Percentiles rank a stretch among this genome's conserved stretches.
Evolutionary conservation across 176 grass and related monocot genomes (phyloP).

Genomic region (Bolboschoenus planiculmis): DNA sequence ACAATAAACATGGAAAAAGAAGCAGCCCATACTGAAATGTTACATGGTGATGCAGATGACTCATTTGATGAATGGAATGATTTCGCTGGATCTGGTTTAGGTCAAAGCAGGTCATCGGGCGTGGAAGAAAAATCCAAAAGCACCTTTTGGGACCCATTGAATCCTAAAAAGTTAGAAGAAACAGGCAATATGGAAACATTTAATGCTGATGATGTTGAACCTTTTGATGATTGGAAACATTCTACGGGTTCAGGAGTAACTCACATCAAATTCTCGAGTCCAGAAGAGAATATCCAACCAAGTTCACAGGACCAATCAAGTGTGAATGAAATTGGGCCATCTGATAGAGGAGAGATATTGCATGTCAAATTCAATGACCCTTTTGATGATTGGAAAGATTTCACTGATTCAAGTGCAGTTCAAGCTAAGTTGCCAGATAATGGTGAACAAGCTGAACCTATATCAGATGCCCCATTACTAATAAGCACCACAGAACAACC

Average conservation of each 20-base stretch:
- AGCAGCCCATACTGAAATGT: not conserved
- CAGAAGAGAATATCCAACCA: conserved; percentile 9
- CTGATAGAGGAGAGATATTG: not conserved
- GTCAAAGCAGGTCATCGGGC: not conserved
- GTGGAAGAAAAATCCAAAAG: not conserved
- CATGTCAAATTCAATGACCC: conserved; percentile 2
- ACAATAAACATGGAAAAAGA: not conserved
- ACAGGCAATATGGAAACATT: not conserved
- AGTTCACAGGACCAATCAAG: not conserved
- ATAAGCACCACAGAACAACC: conserved; percentile 29
- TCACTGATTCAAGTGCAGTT: conserved; percentile 14
- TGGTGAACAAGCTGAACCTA: conserved; percentile 30
- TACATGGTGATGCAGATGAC: conserved; percentile 5
- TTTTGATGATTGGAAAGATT: conserved; percentile 36
- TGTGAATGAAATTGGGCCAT: not conserved
- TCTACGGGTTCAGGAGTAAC: conserved; percentile 24
- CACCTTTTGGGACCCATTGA: not conserved
- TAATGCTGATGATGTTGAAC: conserved; percentile 20
- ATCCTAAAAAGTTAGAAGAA: not conserved
- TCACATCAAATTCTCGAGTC: not conserved
- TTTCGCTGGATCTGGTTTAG: conserved; percentile 19
- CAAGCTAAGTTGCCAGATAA: conserved; percentile 25
- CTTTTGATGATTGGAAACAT: conserved; percentile 53
- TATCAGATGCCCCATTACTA: conserved; percentile 26
- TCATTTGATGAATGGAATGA: conserved; percentile 16